phyloP scores from a whole-genome alignment of 306 rosid species.

The Aeschynomene evenia region DNA sequence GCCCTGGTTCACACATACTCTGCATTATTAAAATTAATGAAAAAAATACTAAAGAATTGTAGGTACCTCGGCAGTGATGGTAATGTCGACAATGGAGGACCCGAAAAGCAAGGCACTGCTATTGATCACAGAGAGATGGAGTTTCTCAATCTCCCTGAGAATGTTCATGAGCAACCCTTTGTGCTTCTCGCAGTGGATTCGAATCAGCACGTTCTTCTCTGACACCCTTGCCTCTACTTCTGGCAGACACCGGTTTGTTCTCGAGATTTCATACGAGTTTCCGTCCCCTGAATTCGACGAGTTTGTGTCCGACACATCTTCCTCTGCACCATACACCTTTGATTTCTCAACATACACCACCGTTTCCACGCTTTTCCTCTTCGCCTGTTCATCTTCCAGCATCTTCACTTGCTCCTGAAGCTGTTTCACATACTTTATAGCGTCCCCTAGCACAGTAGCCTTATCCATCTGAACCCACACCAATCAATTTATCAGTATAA shows the following conservation, averaged over 20 bases:
- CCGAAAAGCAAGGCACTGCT: slow-evolving; percentile 60
- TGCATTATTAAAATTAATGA: background rate
- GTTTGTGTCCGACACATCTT: slow-evolving; percentile 45
- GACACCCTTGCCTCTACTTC: slow-evolving; percentile 69
- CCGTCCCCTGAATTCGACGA: slow-evolving; percentile 35
- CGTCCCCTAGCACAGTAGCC: slow-evolving; percentile 69
- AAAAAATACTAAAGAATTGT: background rate
- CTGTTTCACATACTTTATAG: slow-evolving; percentile 62
- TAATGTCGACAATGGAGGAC: slow-evolving; percentile 37
- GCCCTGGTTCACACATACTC: no score
- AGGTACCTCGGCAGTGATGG: slow-evolving; percentile 39
- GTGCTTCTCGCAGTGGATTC: slow-evolving; percentile 37
- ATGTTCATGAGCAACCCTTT: slow-evolving; percentile 45
- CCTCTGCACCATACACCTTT: slow-evolving; percentile 32
- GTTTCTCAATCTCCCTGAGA: slow-evolving; percentile 49
- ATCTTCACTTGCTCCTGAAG: slow-evolving; percentile 53
- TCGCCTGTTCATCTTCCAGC: slow-evolving; percentile 56
- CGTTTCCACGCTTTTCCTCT: slow-evolving; percentile 51
- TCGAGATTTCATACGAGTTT: slow-evolving; percentile 28
- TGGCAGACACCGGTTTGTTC: slow-evolving; percentile 34
- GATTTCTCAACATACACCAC: slow-evolving; percentile 56
- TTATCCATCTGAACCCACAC: slow-evolving; percentile 60
- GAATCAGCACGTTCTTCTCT: slow-evolving; percentile 44
- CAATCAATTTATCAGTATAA: background rate
- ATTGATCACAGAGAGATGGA: slow-evolving; percentile 45